Evolutionary conservation across 768 basidiomycete genomes (phyloP).

Genomic region (Sistotremastrum suecicum): DNA sequence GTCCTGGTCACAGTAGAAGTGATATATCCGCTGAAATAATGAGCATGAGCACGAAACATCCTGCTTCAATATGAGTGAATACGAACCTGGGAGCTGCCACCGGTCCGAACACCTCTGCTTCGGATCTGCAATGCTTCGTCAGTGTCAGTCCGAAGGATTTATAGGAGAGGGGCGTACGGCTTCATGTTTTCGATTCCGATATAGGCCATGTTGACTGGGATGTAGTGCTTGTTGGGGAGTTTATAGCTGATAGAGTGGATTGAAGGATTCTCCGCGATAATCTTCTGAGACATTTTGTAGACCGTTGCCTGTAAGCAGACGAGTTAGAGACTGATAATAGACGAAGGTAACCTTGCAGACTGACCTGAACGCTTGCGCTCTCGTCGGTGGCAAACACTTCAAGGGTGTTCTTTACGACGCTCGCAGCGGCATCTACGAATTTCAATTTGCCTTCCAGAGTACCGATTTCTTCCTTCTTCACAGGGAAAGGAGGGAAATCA

Average conservation of each 20-base stretch:
- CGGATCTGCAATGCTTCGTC: conserved; percentile 31
- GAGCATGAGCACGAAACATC: conserved; percentile 1
- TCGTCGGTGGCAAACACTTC: conserved; percentile 78
- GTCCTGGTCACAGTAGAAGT: too few relatives aligned
- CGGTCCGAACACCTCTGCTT: conserved; percentile 81
- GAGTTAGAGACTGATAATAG: neutral
- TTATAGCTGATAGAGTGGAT: conserved; percentile 53
- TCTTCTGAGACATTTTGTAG: conserved; percentile 71
- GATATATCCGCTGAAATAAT: too few relatives aligned
- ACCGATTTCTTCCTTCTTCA: neutral
- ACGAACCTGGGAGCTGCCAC: conserved; percentile 73
- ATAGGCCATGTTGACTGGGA: conserved; percentile 74
- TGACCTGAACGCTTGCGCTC: conserved; percentile 83
- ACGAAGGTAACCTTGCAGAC: conserved; percentile 11
- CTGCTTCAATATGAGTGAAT: neutral
- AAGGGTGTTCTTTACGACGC: conserved; percentile 36
- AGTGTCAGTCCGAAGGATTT: conserved; percentile 12
- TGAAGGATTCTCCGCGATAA: conserved; percentile 50
- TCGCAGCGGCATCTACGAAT: conserved; percentile 25
- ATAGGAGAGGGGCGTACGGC: conserved; percentile 30
- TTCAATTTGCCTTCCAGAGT: conserved; percentile 37
- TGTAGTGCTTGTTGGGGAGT: conserved; percentile 91
- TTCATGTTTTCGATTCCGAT: conserved; percentile 56
- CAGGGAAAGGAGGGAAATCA: conserved; percentile 34
- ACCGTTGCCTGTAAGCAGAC: conserved; percentile 57